These are phyloP conservation scores for Pachyrhizus erosus DNA, from an alignment of 306 rosid species.

Conservation along the genomic window DNA sequence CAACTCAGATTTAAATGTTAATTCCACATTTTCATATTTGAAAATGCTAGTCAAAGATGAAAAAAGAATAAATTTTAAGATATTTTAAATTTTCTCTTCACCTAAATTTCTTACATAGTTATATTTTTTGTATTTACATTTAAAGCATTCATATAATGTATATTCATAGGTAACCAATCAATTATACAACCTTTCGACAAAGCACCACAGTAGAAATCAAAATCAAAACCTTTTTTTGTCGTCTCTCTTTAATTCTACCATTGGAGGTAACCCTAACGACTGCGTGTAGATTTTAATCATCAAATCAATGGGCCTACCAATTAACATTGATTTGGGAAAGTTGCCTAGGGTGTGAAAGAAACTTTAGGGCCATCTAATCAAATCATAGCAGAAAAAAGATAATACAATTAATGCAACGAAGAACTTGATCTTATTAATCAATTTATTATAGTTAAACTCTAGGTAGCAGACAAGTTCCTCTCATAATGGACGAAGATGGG, in stretches of 20 bases:
- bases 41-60: background rate
- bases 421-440: background rate
- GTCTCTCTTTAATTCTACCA: slow-evolving; percentile 8
- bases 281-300: slow-evolving; percentile 31
- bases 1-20: background rate
- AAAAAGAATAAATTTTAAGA: background rate
- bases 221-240: slow-evolving; percentile 14
- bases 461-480: slow-evolving; percentile 31
- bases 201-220: slow-evolving; percentile 14
- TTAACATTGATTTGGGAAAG: slow-evolving; percentile 39
- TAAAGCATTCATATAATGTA: background rate
- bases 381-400: slow-evolving; percentile 40
- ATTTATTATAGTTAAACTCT: slow-evolving; percentile 14
- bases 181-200: background rate
- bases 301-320: slow-evolving; percentile 42
- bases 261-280: background rate
- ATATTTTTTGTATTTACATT: background rate
- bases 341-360: slow-evolving; percentile 41
- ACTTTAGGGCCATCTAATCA: slow-evolving; percentile 56
- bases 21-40: background rate
- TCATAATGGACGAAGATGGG: slow-evolving; percentile 42
- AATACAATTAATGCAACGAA: slow-evolving; percentile 24
- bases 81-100: background rate
- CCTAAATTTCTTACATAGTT: background rate
- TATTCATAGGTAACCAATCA: background rate